These are phyloP conservation scores for Penicillium carneum DNA, from an alignment of 2,329 filamentous ascomycete species.

Conservation along the genomic window DNA sequence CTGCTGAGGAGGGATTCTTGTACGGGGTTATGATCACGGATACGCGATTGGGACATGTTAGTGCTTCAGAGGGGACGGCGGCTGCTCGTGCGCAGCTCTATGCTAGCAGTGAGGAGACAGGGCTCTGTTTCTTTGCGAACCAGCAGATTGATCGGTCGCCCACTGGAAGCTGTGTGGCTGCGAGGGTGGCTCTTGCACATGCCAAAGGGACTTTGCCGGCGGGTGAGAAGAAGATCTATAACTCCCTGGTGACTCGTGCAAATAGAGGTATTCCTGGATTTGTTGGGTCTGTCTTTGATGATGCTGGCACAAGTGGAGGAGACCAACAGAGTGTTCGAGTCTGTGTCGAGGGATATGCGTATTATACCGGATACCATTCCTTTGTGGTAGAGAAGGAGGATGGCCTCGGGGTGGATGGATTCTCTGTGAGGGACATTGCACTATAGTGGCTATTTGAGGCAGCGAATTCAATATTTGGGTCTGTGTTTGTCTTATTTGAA, in stretches of 20 bases:
- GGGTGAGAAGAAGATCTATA: constrained; percentile 45
- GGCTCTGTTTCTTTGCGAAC: constrained; percentile 56
- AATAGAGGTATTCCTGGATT: constrained; percentile 25
- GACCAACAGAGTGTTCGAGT: constrained; percentile 10
- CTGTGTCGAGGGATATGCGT: constrained; percentile 23
- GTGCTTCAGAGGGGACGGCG: constrained; percentile 31
- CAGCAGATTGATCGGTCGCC: constrained; percentile 58
- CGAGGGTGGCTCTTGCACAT: constrained; percentile 48
- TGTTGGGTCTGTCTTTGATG: constrained; percentile 22
- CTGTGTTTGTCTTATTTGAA: neutral
- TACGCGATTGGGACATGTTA: constrained; percentile 19
- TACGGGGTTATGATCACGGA: constrained; percentile 32
- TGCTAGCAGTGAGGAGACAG: constrained; percentile 48
- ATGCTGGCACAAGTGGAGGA: neutral
- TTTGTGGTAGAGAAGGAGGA: constrained; percentile 28
- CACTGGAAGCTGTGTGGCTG: constrained; percentile 50
- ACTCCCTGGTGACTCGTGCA: constrained; percentile 43
- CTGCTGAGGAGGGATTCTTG: constrained; percentile 25
- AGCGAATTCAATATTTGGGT: neutral
- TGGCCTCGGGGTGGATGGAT: constrained; percentile 24
- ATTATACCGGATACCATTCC: constrained; percentile 26
- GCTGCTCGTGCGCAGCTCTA: constrained; percentile 27
- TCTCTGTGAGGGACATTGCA: constrained; percentile 20
- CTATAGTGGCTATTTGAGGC: neutral
- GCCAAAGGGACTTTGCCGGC: constrained; percentile 36